Evolutionary conservation across 176 grass and related monocot genomes (phyloP).

Genomic region (Cenchrus purpureus): DNA sequence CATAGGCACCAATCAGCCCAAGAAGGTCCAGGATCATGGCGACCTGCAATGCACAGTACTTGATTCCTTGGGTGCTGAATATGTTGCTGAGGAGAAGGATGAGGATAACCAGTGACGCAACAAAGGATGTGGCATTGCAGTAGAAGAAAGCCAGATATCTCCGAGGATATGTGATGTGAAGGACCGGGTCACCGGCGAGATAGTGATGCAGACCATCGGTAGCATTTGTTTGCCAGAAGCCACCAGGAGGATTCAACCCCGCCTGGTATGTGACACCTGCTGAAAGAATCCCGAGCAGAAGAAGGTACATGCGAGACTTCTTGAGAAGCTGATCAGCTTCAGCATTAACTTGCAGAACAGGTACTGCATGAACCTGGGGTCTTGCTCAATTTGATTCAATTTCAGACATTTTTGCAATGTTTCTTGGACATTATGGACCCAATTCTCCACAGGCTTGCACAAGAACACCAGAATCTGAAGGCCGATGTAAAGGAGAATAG

Average conservation of each 20-base stretch:
- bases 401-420: background rate
- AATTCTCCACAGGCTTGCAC: constrained; percentile 24
- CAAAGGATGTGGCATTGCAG: constrained; percentile 58
- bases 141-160: constrained; percentile 60
- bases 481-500: constrained; percentile 36
- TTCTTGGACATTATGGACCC: background rate
- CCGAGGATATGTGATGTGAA: constrained; percentile 34
- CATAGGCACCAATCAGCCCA: constrained; percentile 52
- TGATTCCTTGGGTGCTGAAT: constrained; percentile 44
- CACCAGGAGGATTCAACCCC: constrained; percentile 37
- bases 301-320: constrained; percentile 48
- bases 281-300: constrained; percentile 48
- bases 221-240: constrained; percentile 7
- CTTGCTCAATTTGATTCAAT: background rate
- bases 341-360: background rate
- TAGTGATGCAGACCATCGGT: background rate
- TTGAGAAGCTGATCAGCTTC: constrained; percentile 11
- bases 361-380: background rate
- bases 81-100: constrained; percentile 59
- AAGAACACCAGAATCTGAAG: constrained; percentile 41
- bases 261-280: constrained; percentile 41
- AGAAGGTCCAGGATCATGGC: constrained; percentile 57
- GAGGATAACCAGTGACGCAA: constrained; percentile 53
- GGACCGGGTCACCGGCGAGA: constrained; percentile 44
- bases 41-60: constrained; percentile 44